Base-by-base conservation (phyloP, 202 grass and related monocot genomes). In the Setaria italica region DNA sequence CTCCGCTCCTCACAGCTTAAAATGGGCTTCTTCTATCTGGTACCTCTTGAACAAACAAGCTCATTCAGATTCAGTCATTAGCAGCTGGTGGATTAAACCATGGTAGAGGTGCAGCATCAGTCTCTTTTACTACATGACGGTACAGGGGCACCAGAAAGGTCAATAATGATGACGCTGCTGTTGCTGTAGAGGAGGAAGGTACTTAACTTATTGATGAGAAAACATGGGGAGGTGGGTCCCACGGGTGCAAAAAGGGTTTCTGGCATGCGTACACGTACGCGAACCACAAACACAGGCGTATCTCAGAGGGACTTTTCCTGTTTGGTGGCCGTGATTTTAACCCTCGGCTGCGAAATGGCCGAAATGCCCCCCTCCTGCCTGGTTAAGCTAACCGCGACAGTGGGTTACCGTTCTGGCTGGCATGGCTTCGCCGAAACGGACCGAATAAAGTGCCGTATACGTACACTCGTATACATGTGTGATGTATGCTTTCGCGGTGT, bases 311-410 rank as follows among this genome's bases (percentile, higher is more conserved):
- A 69, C 42, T 62, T 82, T 77, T 77, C 78, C 62, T 87, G 71
- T 81, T 59, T 2, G 78, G 79, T 82, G 71, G 39, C 16, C 58
- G 72, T 58, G 79, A 70, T 82, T 87, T 87, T 82, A 82, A 87
- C 79, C 62, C 19, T 15, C 29, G 16, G 5, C 16, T 13, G 20
- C 59, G 70, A 60, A 80, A 82, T 82, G 51, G 20, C 79, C 2
- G 37, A 4, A 41, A 51, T 70, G 32, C 63, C 79, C 72, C 2
- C 71, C 41, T 19, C 5, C 2, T 19, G 17, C 17, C 48, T 81
- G 78, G 85, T 77, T 74, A 76, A 68, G 59, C 59, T 65, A 76
- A 76, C 85, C n/a, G 49, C 60, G 16, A 65, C 77, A 58, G 59
- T 39, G 60, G 60, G 49, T 68, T 81, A 74, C 65, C 7, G 49